Percentiles rank a stretch among this genome's conserved stretches.
Conservation (phyloP, 129 eudicot genomes). For the Centella asiatica region DNA sequence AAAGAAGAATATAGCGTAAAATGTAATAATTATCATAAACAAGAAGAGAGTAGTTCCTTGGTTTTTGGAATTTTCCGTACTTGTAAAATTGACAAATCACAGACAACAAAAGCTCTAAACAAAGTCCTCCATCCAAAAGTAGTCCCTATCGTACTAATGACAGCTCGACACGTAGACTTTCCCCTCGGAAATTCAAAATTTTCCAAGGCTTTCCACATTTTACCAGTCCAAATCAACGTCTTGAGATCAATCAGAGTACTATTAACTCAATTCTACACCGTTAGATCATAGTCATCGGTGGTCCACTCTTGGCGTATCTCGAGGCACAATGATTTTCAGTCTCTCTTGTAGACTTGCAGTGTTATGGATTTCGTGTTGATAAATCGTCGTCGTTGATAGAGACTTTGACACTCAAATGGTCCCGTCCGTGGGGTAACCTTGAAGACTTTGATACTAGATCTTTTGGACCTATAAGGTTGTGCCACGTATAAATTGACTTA, state of each 20-base stretch:
- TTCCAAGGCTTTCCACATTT: too few relatives aligned
- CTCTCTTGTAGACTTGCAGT: constrained; percentile 28
- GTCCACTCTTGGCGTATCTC: constrained; percentile 11
- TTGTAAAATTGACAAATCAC: constrained; percentile 2
- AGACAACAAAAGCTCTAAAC: neutral
- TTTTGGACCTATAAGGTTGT: constrained; percentile 13
- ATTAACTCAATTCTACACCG: constrained; percentile 21
- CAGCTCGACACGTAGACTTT: neutral
- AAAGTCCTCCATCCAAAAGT: neutral
- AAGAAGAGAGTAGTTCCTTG: too few relatives aligned
- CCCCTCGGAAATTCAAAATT: neutral
- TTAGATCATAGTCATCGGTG: constrained; percentile 16
- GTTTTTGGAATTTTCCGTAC: too few relatives aligned
- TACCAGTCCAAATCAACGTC: too few relatives aligned
- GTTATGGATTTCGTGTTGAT: constrained; percentile 14
- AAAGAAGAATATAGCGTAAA: too few relatives aligned
- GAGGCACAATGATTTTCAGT: neutral
- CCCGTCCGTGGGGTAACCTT: constrained; percentile 24
- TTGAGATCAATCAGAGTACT: constrained; percentile 5
- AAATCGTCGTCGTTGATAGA: constrained; percentile 25
- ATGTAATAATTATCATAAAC: too few relatives aligned
- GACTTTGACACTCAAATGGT: constrained; percentile 29
- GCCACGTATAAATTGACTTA: constrained; percentile 34
- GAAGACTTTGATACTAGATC: constrained; percentile 19
- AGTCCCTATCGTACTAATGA: neutral